Base-by-base conservation (phyloP, 768 basidiomycete species). In the Russula dissimulans region DNA sequence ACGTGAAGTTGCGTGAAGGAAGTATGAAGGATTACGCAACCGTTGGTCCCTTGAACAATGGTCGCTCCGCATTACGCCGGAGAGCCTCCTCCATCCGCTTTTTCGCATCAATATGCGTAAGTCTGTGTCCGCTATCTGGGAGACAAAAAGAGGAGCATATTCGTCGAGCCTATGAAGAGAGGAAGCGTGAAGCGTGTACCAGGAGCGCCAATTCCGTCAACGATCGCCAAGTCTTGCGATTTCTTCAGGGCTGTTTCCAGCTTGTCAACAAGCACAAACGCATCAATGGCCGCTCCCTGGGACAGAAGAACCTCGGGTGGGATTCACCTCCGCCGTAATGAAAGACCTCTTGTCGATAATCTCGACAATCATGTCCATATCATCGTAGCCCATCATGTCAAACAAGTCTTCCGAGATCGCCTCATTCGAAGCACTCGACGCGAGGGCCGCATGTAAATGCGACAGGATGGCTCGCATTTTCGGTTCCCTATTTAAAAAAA, bases 341-440 rank as follows among this genome's bases (percentile, higher is more conserved):
- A 71, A 68, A 7, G 65, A 62, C 22, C 94, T 83, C 34, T 83
- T 77, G 17, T 75, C 69, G 2, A 97, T 71, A 31, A 97, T 78
- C 44, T 88, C 81, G 73, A 80, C 81, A 8, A 87, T 83, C 38
- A 93, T 74, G 31, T 91, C 90, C 50, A 97, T 82, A 17, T 87
- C 81, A 52, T 95, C 89, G 69, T 86, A 91, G 3, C 94, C 95
- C 49, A 95, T 70, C 10, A 90, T 74, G 61, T 97, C 94, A 8
- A 80, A 81, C 10, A 97, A 70, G 65, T 91, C 87, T 31, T 75
- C 81, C 31, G 91, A 88, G 34, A 97, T 87, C 22, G 81, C 82
- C 34, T 93, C 89, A 64, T 87, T 78, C 5, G 76, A 73, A 42
- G 75, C 76, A 26, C 73, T 64, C 6, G 82, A 82, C 1, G 78